Evolutionary conservation across 164 flowering plant species (phyloP).

Genomic region (Tetracentron sinense): DNA sequence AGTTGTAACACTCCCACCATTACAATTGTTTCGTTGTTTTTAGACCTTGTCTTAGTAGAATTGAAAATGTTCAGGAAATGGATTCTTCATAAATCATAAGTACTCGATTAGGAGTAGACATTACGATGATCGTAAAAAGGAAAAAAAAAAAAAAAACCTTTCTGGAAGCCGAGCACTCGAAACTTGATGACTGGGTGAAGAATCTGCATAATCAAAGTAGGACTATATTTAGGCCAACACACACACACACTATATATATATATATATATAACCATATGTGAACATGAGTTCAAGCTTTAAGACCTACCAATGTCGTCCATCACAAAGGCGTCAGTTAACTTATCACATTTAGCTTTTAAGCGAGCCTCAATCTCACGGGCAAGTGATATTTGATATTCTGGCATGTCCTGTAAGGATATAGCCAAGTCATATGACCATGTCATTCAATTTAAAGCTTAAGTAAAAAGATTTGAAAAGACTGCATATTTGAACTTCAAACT

Average conservation of each 20-base stretch:
- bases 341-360: constrained; percentile 75
- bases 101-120: background rate
- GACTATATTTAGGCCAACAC: constrained; percentile 2
- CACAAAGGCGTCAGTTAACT: constrained; percentile 63
- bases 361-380: constrained; percentile 72
- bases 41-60: too few relatives aligned
- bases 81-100: too few relatives aligned
- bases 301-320: constrained; percentile 71
- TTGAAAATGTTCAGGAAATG: too few relatives aligned
- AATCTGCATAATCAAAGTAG: constrained; percentile 41
- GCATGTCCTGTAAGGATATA: constrained; percentile 50
- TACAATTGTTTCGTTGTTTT: too few relatives aligned
- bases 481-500: background rate
- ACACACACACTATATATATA: too few relatives aligned
- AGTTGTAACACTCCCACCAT: too few relatives aligned
- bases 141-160: constrained; percentile 48
- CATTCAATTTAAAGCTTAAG: background rate
- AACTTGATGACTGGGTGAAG: constrained; percentile 52
- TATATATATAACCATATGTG: background rate
- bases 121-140: background rate
- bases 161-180: constrained; percentile 84
- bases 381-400: constrained; percentile 70
- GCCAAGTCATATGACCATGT: background rate
- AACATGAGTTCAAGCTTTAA: background rate
- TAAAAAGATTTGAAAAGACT: background rate